Evolutionary conservation across 1,284 basidiomycete species (phyloP), one percentile per base, ranked within the genome.

Genomic region (Phlebopus sp.): DNA sequence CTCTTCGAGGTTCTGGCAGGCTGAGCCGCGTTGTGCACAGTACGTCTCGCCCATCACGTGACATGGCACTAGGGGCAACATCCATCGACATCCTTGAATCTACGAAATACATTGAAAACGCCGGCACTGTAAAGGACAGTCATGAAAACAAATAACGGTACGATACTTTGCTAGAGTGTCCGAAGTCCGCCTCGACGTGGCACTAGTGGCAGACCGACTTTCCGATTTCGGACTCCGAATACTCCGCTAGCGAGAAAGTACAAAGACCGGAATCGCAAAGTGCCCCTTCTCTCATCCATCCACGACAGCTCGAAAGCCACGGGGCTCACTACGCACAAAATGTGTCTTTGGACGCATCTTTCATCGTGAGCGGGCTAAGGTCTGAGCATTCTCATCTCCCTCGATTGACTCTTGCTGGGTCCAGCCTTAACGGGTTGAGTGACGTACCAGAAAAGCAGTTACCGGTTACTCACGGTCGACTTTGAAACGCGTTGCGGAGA

Each of bases 361-460:
- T 59, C 40, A 47, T 75, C 56, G 67, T 73, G 75, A 78, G 77
- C 74, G 76, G 78, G 76, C 70, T 69, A 81, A 78, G 78, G 77
- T 81, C 78, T 80, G 79, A 80, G 77, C 62, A 69, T 76, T 67
- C 54, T 55, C 69, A 63, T 74, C 75, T 70, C 66, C 71, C 70
- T 70, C 47, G 70, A 76, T 71, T 56, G 77, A 64, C 75, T 72
- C 74, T 78, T 66, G 71, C 69, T 37, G 77, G 69, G 75, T 66
- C 73, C 69, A 64, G 71, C 66, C 62, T 53, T 68, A 66, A 78
- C 54, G 57, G 59, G 66, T 69, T 61, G 70, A 69, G 68, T 69
- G 72, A 68, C 71, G 68, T 70, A 78, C 73, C 71, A 78, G 76
- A 78, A 70, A 79, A 55, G 25, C 69, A 56, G 61, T 54, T 57